Evolutionary conservation across 805 yeast species (phyloP), one percentile per base, ranked within the genome.

Genomic region (Kluyveromyces dobzhanskii): DNA sequence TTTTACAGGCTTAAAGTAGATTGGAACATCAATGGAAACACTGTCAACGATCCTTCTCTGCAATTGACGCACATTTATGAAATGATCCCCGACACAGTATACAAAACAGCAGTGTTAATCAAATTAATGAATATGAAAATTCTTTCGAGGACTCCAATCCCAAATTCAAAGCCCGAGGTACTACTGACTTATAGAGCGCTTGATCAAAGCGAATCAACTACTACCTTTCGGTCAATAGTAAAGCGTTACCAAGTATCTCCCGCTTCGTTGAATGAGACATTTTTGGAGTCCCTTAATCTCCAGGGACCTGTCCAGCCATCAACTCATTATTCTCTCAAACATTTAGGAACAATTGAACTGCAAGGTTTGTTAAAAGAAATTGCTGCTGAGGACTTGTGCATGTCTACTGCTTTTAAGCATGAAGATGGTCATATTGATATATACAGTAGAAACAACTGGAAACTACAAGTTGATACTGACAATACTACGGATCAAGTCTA

Each of bases 21-120:
- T 25, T 61, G 65, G 65, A 59, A 59, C 35, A 48, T 51, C 6
- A 54, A 51, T 39, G 46, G 53, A 8, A 48, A 47, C 17, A 44
- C 47, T 16, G 37, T 58, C 21, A 53, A 50, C 38, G 63, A 61
- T 39, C 65, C 65, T 3, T 44, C 57, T 6, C 37, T 61, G 14
- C 48, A 46, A 17, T 42, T 57, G 13, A 49, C 49, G 11, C 53
- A 54, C 13, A 43, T 59, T 8, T 40, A 52, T 11, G 56, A 54
- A 17, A 42, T 47, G 3, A 40, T 50, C 6, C 40, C 56, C 1
- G 59, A 56, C 13, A 32, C 38, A 12, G 28, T 53, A 4, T 54
- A 56, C 39, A 37, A 39, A 5, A 53, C 50, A 19, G 57, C 58
- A 1, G 42, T 46, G 27, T 38, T 48, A 4, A 33, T 60, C 8